Conservation (phyloP, 768 basidiomycete genomes). For the Candolleomyces eurysporus region DNA sequence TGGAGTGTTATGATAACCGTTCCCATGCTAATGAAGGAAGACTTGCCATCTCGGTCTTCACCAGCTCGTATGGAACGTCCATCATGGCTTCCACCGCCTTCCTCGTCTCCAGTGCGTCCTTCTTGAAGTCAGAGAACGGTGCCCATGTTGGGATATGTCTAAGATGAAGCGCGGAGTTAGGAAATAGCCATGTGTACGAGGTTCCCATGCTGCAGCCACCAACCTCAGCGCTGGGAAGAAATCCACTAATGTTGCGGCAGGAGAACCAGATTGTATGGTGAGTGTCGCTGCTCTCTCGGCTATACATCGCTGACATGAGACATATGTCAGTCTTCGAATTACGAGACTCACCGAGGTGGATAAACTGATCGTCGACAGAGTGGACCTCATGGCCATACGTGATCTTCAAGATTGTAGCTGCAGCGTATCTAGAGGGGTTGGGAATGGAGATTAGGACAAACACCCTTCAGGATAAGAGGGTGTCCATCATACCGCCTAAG, state of each 20-base stretch:
- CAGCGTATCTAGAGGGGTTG: constrained; percentile 36
- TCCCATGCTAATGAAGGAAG: neutral
- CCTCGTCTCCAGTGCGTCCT: constrained; percentile 38
- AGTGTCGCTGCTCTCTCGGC: constrained; percentile 46
- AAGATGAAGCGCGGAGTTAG: neutral
- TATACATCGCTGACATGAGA: constrained; percentile 16
- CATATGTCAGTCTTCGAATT: constrained; percentile 1
- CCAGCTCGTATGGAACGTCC: constrained; percentile 48
- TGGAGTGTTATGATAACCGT: constrained; percentile 1
- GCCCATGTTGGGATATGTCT: constrained; percentile 52
- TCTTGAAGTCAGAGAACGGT: constrained; percentile 46
- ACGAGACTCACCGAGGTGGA: constrained; percentile 35
- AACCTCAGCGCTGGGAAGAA: constrained; percentile 47
- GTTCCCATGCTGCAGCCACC: constrained; percentile 1
- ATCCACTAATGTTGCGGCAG: constrained; percentile 47
- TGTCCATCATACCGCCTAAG: constrained; percentile 35
- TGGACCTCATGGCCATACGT: constrained; percentile 46
- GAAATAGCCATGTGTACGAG: neutral
- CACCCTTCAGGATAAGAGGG: neutral
- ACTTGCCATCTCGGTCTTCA: constrained; percentile 47
- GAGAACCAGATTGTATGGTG: constrained; percentile 44
- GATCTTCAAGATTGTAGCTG: constrained; percentile 46
- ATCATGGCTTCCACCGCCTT: constrained; percentile 48
- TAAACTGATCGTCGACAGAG: constrained; percentile 42
- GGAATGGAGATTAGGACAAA: neutral